These are phyloP conservation scores for Spathaspora arborariae DNA, from an alignment of 805 yeast species.

Conservation along the genomic window DNA sequence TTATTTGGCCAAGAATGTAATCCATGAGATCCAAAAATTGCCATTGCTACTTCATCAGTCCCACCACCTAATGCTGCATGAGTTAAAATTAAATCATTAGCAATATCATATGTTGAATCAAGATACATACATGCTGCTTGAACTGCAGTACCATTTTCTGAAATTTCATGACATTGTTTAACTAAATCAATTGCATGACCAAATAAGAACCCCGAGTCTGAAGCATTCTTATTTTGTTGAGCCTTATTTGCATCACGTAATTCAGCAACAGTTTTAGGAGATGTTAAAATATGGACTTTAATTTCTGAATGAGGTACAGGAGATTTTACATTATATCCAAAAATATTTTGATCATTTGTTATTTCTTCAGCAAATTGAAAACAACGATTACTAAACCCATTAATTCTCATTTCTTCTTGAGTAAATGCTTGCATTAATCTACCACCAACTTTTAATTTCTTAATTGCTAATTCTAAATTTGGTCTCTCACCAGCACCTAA, in stretches of 20 bases:
- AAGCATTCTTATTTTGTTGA: conserved; percentile 78
- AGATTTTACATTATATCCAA: conserved; percentile 44
- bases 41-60: conserved; percentile 61
- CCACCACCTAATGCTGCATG: conserved; percentile 98
- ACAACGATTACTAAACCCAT: conserved; percentile 74
- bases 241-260: conserved; percentile 77
- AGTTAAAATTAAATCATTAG: conserved; percentile 56
- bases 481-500: conserved; percentile 54
- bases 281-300: conserved; percentile 72
- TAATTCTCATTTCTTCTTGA: conserved; percentile 78
- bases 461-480: conserved; percentile 63
- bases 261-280: conserved; percentile 65
- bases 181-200: conserved; percentile 78
- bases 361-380: conserved; percentile 69
- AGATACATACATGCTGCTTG: conserved; percentile 84
- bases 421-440: conserved; percentile 90
- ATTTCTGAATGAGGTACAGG: conserved; percentile 54
- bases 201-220: conserved; percentile 71
- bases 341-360: conserved; percentile 21
- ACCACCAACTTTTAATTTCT: conserved; percentile 75
- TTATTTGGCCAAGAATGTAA: conserved; percentile 89
- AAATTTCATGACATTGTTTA: conserved; percentile 26
- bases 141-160: conserved; percentile 46
- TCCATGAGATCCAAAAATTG: conserved; percentile 93
- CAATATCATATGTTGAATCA: conserved; percentile 80